Evolutionary conservation across 192 early-diverging fungal genomes (phyloP).

Genomic region (Backusella sp.): DNA sequence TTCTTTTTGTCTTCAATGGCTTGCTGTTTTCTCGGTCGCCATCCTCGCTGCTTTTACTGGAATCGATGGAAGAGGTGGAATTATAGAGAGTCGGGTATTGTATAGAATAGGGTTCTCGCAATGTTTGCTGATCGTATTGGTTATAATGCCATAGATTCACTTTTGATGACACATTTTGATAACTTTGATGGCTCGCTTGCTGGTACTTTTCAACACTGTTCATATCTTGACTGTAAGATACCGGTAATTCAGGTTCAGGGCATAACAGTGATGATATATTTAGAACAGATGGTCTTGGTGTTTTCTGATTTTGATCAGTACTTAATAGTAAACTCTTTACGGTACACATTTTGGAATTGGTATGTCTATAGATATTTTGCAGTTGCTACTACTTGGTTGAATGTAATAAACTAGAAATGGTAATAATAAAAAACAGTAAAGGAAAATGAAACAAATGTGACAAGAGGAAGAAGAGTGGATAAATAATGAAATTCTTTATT

Average conservation of each 20-base stretch:
- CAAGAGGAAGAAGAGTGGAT: no score
- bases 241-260: not conserved
- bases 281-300: not conserved
- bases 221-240: not conserved
- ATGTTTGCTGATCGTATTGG: not conserved
- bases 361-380: not conserved
- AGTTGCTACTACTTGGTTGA: not conserved
- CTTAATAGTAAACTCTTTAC: not conserved
- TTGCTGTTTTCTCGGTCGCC: not conserved
- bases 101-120: not conserved
- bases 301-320: not conserved
- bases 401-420: not conserved
- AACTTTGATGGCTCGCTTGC: not conserved
- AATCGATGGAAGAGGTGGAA: no score
- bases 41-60: not conserved
- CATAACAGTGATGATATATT: not conserved
- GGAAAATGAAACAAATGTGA: no score
- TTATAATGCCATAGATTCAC: not conserved
- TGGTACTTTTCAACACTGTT: not conserved
- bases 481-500: no score
- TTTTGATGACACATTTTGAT: not conserved
- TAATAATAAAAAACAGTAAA: not conserved
- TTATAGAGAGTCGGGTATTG: no score
- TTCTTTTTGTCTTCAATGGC: conserved; percentile 22
- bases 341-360: not conserved